Percentiles rank a stretch among this genome's conserved stretches.
These are phyloP conservation scores for Lagerstroemia speciosa DNA, from an alignment of 345 rosid genomes.

Conservation along the genomic window DNA sequence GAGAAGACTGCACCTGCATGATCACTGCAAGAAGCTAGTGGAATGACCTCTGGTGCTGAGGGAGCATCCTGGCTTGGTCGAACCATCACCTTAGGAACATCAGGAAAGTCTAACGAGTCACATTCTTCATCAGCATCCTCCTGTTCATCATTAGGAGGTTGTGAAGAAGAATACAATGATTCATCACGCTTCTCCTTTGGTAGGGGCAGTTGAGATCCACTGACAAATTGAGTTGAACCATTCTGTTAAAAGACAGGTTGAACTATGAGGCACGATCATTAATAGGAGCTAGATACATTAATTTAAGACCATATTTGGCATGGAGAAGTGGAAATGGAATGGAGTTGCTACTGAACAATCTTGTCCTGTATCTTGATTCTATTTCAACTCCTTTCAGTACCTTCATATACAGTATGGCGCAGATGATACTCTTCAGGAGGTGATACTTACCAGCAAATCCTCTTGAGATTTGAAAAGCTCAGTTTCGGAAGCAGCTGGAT, in stretches of 20 bases:
- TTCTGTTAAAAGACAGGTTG: slow-evolving; percentile 26
- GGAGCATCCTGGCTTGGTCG: slow-evolving; percentile 26
- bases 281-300: slow-evolving; percentile 14
- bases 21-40: slow-evolving; percentile 6
- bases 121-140: slow-evolving; percentile 48
- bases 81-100: slow-evolving; percentile 52
- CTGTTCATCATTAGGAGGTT: slow-evolving; percentile 22
- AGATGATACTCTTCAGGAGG: too few relatives aligned
- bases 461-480: slow-evolving; percentile 76
- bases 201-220: slow-evolving; percentile 68
- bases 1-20: background rate
- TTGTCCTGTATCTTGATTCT: background rate
- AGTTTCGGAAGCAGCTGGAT: slow-evolving; percentile 74
- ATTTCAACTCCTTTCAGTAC: background rate
- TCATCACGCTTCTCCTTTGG: slow-evolving; percentile 58
- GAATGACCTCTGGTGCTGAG: slow-evolving; percentile 28
- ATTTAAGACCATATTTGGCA: background rate
- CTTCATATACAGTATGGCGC: too few relatives aligned
- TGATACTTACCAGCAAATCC: slow-evolving; percentile 69
- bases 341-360: background rate
- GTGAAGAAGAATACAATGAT: slow-evolving; percentile 21
- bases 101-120: slow-evolving; percentile 59
- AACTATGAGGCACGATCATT: background rate
- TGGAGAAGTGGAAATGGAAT: background rate
- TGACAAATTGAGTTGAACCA: slow-evolving; percentile 66